A percentile compares a stretch with the other conserved stretches of the same genome.
Conservation (phyloP, 495 filamentous ascomycete species). For the Penicillium diatomitis region DNA sequence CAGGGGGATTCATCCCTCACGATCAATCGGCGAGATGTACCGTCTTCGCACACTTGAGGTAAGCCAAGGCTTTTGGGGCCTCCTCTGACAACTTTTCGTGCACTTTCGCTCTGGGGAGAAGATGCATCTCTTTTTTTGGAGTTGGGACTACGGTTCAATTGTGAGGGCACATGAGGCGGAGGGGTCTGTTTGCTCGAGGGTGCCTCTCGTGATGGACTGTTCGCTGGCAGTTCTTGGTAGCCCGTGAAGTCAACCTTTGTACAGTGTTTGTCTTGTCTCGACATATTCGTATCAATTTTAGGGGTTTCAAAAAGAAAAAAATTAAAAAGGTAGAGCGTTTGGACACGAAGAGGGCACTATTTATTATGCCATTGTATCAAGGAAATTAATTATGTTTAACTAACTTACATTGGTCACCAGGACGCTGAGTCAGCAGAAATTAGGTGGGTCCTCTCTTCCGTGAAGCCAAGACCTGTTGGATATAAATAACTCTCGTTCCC, state of each 20-base stretch:
- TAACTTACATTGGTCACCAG: background rate
- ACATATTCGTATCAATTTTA: slow-evolving; percentile 1
- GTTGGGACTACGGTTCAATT: background rate
- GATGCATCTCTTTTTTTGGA: slow-evolving; percentile 1
- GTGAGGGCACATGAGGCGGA: background rate
- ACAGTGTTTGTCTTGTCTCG: slow-evolving; percentile 6
- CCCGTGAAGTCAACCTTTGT: slow-evolving; percentile 3
- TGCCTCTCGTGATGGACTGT: background rate
- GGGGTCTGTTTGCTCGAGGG: background rate
- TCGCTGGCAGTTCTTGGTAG: slow-evolving; percentile 1
- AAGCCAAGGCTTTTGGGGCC: slow-evolving; percentile 1
- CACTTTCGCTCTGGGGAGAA: background rate
- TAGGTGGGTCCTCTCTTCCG: background rate
- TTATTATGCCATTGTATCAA: background rate
- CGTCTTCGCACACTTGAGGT: slow-evolving; percentile 1
- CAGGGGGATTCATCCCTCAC: slow-evolving; percentile 8
- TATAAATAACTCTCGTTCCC: background rate
- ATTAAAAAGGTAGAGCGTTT: background rate
- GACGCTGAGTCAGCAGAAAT: background rate
- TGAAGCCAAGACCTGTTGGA: background rate
- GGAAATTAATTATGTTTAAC: background rate
- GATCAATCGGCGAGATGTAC: background rate
- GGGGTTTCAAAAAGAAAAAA: background rate
- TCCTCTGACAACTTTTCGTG: slow-evolving; percentile 2
- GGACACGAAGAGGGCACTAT: background rate